Conservation (phyloP, 768 basidiomycete genomes). For the Pisolithus orientalis region DNA sequence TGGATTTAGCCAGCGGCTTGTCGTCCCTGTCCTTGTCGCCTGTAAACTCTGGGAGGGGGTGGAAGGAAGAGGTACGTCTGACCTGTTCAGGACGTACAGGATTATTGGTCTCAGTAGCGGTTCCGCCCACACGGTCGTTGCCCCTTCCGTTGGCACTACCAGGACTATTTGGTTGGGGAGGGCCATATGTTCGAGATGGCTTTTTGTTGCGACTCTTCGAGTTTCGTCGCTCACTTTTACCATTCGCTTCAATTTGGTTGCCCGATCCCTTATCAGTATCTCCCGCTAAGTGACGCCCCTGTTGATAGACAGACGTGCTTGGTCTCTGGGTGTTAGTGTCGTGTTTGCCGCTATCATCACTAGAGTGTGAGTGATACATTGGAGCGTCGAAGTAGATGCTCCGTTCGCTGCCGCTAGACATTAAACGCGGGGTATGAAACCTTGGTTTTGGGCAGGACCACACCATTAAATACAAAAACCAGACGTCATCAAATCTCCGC, state of each 20-base stretch:
- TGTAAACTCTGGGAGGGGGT: conserved; percentile 17
- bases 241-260: not conserved
- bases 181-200: not conserved
- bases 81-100: not conserved
- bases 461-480: not conserved
- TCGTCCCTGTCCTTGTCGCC: conserved; percentile 4
- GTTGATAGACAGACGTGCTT: not conserved
- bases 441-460: not conserved
- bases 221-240: conserved; percentile 1
- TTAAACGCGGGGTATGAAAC: not conserved
- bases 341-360: not conserved
- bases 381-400: conserved; percentile 43
- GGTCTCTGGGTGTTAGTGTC: not conserved
- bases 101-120: not conserved
- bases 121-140: not conserved
- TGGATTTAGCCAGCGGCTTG: not conserved
- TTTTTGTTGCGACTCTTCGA: not conserved
- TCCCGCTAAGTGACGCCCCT: not conserved
- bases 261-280: not conserved
- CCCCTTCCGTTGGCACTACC: not conserved
- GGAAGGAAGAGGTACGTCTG: conserved; percentile 11
- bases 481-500: not conserved
- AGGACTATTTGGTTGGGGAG: not conserved
- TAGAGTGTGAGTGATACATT: conserved; percentile 17
- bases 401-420: conserved; percentile 25